phyloP scores from a whole-genome alignment of 768 basidiomycete genomes.

The Amanita pallidorosea region DNA sequence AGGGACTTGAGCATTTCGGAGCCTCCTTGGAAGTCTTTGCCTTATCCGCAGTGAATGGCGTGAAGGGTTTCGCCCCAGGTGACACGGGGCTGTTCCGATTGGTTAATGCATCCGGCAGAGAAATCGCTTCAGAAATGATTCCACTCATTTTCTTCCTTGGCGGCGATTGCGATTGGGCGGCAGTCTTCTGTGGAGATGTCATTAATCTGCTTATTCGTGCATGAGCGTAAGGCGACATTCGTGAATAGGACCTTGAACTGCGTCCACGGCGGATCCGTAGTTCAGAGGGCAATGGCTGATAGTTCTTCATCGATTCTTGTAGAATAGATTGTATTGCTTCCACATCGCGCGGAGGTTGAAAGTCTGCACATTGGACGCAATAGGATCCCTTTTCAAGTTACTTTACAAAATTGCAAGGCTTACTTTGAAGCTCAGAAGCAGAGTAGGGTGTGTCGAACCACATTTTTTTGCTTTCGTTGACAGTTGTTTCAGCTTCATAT shows the following conservation, averaged over 20 bases:
- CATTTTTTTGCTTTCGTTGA: constrained; percentile 4
- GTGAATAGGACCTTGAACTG: neutral
- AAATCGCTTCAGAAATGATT: neutral
- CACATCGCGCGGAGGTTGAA: neutral
- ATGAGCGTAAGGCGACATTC: constrained; percentile 1
- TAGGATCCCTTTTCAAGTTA: neutral
- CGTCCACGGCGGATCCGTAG: neutral
- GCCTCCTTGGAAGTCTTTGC: neutral
- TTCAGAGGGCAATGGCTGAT: constrained; percentile 1
- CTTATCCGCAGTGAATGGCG: neutral
- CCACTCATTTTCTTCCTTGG: neutral
- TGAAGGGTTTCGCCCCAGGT: neutral
- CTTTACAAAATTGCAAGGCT: neutral
- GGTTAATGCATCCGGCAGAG: neutral
- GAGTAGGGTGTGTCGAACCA: constrained; percentile 3
- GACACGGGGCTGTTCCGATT: neutral
- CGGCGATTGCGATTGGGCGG: neutral
- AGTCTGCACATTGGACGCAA: neutral
- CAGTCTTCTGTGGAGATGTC: neutral
- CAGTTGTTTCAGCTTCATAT: neutral
- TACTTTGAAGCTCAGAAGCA: constrained; percentile 1
- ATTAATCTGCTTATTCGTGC: neutral
- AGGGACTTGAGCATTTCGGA: neutral
- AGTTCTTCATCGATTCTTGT: constrained; percentile 3
- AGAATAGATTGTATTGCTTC: constrained; percentile 1